A percentile compares a stretch with the other conserved stretches of the same genome.
Evolutionary conservation across 192 early-diverging fungal species (phyloP).

Genomic region (Thamnidium elegans): DNA sequence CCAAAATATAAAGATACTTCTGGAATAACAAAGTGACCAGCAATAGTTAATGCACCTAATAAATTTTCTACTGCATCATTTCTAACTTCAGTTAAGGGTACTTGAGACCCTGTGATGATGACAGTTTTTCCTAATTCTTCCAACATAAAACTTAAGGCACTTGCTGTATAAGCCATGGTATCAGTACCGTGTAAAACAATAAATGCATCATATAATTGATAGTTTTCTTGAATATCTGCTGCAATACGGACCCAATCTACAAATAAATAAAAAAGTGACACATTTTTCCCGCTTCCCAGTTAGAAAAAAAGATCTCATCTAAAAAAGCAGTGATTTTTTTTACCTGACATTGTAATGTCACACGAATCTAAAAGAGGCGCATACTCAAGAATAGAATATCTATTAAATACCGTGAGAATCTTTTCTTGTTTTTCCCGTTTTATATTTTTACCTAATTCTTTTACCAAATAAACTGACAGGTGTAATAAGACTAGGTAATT

Average conservation of each 20-base stretch:
- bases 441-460: conserved; percentile 58
- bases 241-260: conserved; percentile 94
- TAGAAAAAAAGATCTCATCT: neutral
- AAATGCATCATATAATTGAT: conserved; percentile 91
- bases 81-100: conserved; percentile 94
- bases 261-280: neutral
- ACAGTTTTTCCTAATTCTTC: conserved; percentile 97
- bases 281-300: no score
- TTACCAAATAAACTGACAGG: conserved; percentile 88
- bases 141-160: conserved; percentile 91
- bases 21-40: conserved; percentile 96
- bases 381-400: conserved; percentile 95
- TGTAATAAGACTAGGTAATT: conserved; percentile 64
- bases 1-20: conserved; percentile 94
- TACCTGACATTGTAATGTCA: conserved; percentile 83
- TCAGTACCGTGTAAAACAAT: conserved; percentile 94
- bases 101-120: conserved; percentile 96
- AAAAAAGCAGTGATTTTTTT: neutral
- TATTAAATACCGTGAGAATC: conserved; percentile 2
- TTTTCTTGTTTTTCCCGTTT: neutral
- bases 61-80: conserved; percentile 98
- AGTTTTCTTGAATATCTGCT: conserved; percentile 93
- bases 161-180: conserved; percentile 87
- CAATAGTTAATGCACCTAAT: conserved; percentile 93
- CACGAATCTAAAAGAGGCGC: conserved; percentile 92